These are phyloP conservation scores for Verticillium longisporum DNA, from an alignment of 2,329 filamentous ascomycete species.

Conservation along the genomic window DNA sequence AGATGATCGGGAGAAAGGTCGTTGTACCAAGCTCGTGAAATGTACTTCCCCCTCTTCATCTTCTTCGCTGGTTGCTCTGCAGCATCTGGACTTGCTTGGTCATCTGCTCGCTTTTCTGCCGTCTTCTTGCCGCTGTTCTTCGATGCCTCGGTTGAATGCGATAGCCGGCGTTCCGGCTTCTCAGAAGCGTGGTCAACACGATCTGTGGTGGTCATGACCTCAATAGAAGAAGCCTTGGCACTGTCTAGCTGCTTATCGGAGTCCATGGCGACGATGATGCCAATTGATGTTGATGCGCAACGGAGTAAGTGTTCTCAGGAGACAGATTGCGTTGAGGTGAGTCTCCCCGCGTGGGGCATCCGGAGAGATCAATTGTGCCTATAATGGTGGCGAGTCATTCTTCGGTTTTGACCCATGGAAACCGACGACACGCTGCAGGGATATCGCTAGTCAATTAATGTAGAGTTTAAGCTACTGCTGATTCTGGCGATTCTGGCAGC, in stretches of 20 bases:
- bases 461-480: background rate
- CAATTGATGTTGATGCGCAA: background rate
- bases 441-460: background rate
- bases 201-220: background rate
- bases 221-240: background rate
- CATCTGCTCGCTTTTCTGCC: background rate
- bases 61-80: constrained; percentile 4
- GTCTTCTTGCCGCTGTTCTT: background rate
- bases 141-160: background rate
- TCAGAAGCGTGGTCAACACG: background rate
- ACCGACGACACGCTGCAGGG: background rate
- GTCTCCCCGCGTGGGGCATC: background rate
- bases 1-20: background rate
- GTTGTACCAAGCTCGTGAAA: constrained; percentile 8
- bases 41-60: constrained; percentile 7
- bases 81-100: background rate
- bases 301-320: background rate
- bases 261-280: background rate
- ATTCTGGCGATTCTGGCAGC: background rate
- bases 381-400: background rate
- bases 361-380: background rate
- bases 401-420: background rate
- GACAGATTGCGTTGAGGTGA: background rate
- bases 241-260: background rate
- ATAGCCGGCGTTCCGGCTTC: background rate